phyloP scores from a whole-genome alignment of 768 basidiomycete genomes.

The Suillus lakei region DNA sequence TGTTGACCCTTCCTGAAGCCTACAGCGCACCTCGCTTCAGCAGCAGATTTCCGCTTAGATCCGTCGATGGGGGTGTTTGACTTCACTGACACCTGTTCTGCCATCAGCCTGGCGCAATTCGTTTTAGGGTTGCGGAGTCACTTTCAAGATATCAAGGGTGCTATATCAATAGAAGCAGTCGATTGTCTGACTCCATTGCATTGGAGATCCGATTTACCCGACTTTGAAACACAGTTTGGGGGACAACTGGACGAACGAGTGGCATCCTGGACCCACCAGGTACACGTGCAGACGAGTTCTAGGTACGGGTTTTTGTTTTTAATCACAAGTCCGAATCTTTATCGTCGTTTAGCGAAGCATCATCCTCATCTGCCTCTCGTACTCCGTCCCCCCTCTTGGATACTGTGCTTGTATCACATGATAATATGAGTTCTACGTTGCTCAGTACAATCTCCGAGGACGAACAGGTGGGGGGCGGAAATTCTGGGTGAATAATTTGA shows the following conservation, averaged over 20 bases:
- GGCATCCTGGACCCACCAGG: background rate
- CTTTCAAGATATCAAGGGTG: background rate
- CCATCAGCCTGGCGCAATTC: background rate
- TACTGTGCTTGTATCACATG: background rate
- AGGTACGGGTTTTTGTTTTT: background rate
- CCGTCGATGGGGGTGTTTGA: background rate
- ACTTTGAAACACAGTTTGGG: background rate
- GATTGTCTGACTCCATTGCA: background rate
- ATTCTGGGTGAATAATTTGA: background rate
- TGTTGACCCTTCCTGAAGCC: conserved; percentile 3
- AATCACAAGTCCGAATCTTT: background rate
- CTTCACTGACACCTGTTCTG: background rate
- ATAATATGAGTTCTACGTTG: background rate
- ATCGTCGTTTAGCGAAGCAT: background rate
- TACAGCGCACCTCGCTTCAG: background rate
- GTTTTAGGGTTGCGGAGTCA: conserved; percentile 5
- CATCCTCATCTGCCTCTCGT: background rate
- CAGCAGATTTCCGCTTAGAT: background rate
- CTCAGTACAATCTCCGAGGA: background rate
- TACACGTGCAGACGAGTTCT: background rate
- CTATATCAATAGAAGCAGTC: background rate
- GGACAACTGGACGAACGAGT: background rate
- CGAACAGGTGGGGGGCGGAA: background rate
- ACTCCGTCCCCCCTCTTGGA: background rate
- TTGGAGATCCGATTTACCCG: conserved; percentile 3